Percentiles rank a stretch among this genome's conserved stretches.
phyloP scores from a whole-genome alignment of 192 early-diverging fungal species.

The Cetraspora pellucida region DNA sequence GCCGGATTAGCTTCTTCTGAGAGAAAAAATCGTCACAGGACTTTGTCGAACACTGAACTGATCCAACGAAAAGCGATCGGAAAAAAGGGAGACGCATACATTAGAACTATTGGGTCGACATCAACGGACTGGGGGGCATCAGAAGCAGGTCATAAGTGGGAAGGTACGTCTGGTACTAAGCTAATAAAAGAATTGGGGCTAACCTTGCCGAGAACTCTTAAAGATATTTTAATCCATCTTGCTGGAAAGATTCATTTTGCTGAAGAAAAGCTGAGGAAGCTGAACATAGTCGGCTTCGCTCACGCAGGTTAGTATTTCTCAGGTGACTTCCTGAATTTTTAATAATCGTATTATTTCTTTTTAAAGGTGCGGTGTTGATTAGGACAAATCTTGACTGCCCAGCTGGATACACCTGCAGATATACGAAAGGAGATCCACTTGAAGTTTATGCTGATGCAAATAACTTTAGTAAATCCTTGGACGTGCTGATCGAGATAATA shows the following conservation, averaged over 20 bases:
- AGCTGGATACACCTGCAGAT: slow-evolving; percentile 35
- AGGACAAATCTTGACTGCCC: slow-evolving; percentile 36
- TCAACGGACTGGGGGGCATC: slow-evolving; percentile 35
- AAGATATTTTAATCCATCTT: slow-evolving; percentile 35
- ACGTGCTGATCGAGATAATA: slow-evolving; percentile 34
- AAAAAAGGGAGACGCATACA: slow-evolving; percentile 35
- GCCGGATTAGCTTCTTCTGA: slow-evolving; percentile 28
- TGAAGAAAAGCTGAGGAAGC: slow-evolving; percentile 35
- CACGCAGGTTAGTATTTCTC: slow-evolving; percentile 33
- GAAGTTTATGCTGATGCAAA: slow-evolving; percentile 34
- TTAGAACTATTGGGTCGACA: slow-evolving; percentile 34
- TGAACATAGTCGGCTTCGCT: slow-evolving; percentile 34
- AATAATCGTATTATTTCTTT: slow-evolving; percentile 27
- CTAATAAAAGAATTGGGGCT: slow-evolving; percentile 33
- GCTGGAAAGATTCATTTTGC: slow-evolving; percentile 31
- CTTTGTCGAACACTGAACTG: slow-evolving; percentile 29
- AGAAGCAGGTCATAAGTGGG: neutral
- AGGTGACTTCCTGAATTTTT: slow-evolving; percentile 11
- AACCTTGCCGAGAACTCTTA: slow-evolving; percentile 35
- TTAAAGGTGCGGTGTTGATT: slow-evolving; percentile 36
- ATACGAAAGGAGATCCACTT: slow-evolving; percentile 33
- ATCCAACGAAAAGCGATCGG: slow-evolving; percentile 33
- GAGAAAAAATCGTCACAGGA: slow-evolving; percentile 36
- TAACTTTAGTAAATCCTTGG: slow-evolving; percentile 35
- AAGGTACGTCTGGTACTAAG: slow-evolving; percentile 31